Conservation (phyloP, 73 alveolate genomes). For the Uronychia setigera region DNA sequence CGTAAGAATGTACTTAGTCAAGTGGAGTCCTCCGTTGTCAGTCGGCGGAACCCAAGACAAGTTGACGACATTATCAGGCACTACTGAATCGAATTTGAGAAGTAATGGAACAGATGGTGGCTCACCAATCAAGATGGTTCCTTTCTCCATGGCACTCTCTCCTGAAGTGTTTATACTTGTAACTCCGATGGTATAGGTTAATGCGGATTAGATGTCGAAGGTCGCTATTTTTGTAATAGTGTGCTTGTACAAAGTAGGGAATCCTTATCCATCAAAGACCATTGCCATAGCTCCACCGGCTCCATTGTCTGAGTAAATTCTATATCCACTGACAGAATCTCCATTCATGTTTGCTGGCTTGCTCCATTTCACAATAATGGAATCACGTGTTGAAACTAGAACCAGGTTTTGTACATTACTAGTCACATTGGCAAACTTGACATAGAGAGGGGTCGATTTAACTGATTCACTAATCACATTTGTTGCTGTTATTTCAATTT, state of each 20-base stretch:
- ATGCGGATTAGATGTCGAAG: constrained; percentile 47
- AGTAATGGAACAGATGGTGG: constrained; percentile 45
- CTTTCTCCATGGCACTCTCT: constrained; percentile 33
- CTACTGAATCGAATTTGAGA: constrained; percentile 24
- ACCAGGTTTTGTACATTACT: constrained; percentile 41
- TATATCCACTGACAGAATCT: constrained; percentile 65
- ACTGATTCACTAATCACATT: constrained; percentile 63
- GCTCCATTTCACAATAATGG: constrained; percentile 48
- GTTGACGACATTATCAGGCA: constrained; percentile 35
- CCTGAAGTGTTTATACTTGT: constrained; percentile 57
- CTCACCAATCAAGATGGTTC: constrained; percentile 46
- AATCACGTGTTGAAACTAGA: constrained; percentile 36
- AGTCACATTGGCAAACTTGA: constrained; percentile 59
- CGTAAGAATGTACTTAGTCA: constrained; percentile 47
- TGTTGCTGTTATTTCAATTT: constrained; percentile 55
- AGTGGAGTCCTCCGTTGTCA: constrained; percentile 66
- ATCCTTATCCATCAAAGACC: constrained; percentile 55
- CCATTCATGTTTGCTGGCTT: constrained; percentile 61
- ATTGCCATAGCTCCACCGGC: constrained; percentile 59
- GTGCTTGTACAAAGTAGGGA: constrained; percentile 32
- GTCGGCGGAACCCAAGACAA: constrained; percentile 71
- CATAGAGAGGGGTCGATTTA: constrained; percentile 39
- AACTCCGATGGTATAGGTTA: constrained; percentile 32
- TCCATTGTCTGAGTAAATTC: constrained; percentile 64
- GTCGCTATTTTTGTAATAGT: not conserved